phyloP scores from a whole-genome alignment of 768 basidiomycete genomes.

The Boletus sensibilis region DNA sequence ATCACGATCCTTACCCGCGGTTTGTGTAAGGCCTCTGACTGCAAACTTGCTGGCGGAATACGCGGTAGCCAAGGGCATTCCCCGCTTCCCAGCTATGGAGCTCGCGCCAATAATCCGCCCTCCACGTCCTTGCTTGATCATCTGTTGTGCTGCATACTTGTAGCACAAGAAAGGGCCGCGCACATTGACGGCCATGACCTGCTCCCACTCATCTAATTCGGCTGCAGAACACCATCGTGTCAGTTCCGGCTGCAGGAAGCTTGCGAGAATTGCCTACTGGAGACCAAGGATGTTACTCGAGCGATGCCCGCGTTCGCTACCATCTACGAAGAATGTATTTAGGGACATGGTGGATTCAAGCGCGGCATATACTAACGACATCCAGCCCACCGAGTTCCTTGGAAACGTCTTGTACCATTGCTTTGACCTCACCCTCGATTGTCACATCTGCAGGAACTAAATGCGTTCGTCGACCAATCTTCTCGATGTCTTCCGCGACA shows the following conservation, averaged over 20 bases:
- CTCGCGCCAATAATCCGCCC: slow-evolving; percentile 52
- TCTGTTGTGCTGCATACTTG: slow-evolving; percentile 58
- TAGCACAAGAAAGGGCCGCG: slow-evolving; percentile 60
- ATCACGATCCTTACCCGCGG: slow-evolving; percentile 26
- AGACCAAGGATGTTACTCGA: background rate
- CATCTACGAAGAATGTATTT: slow-evolving; percentile 1
- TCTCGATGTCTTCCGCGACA: slow-evolving; percentile 20
- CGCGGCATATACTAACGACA: background rate
- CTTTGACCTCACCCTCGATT: slow-evolving; percentile 39
- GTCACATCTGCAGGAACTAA: slow-evolving; percentile 37
- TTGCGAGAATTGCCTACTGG: background rate
- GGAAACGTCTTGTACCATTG: slow-evolving; percentile 34
- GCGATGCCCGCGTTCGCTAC: slow-evolving; percentile 10
- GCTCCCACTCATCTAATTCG: slow-evolving; percentile 32
- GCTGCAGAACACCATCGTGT: background rate
- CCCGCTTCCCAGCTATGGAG: slow-evolving; percentile 1
- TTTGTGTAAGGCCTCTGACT: slow-evolving; percentile 39
- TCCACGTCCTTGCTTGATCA: slow-evolving; percentile 51
- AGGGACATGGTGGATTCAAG: too few species aligned
- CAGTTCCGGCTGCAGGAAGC: background rate
- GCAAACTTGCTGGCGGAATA: slow-evolving; percentile 40
- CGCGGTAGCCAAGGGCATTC: background rate
- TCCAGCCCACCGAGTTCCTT: slow-evolving; percentile 27
- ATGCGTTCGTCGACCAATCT: slow-evolving; percentile 15
- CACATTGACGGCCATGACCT: slow-evolving; percentile 47